Evolutionary conservation across 1,139 yeast species (phyloP).

Genomic region (Meyerozyma smithsonii): DNA sequence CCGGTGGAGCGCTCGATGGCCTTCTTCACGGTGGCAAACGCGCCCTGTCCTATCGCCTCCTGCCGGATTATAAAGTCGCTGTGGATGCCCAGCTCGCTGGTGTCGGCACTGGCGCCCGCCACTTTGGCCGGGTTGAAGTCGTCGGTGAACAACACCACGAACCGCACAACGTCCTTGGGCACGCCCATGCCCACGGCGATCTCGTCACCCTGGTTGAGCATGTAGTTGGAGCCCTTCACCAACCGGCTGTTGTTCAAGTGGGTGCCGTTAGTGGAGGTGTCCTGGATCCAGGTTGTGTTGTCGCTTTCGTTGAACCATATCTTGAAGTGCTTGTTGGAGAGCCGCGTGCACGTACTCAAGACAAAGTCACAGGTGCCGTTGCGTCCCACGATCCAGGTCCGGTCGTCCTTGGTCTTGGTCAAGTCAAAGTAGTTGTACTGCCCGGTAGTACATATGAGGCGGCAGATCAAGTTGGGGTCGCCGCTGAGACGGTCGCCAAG

Average conservation of each 20-base stretch:
- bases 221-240: slow-evolving; percentile 76
- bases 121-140: slow-evolving; percentile 33
- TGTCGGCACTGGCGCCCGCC: slow-evolving; percentile 15
- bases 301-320: slow-evolving; percentile 56
- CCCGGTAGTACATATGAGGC: slow-evolving; percentile 66
- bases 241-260: slow-evolving; percentile 70
- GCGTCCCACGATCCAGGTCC: slow-evolving; percentile 78
- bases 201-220: slow-evolving; percentile 88
- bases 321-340: slow-evolving; percentile 75
- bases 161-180: slow-evolving; percentile 65
- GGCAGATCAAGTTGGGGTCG: slow-evolving; percentile 32
- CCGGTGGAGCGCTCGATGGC: slow-evolving; percentile 86
- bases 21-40: slow-evolving; percentile 91
- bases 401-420: slow-evolving; percentile 21
- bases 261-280: slow-evolving; percentile 85
- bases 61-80: slow-evolving; percentile 73
- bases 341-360: slow-evolving; percentile 57
- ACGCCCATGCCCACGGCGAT: slow-evolving; percentile 89
- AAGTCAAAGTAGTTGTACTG: slow-evolving; percentile 46
- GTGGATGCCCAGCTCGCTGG: slow-evolving; percentile 51
- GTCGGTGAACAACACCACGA: slow-evolving; percentile 61
- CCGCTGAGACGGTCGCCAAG: slow-evolving; percentile 15
- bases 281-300: slow-evolving; percentile 60
- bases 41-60: slow-evolving; percentile 92
- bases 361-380: slow-evolving; percentile 62